Evolutionary conservation across 2,329 filamentous ascomycete genomes (phyloP), one percentile per base, ranked within the genome.

Genomic region (Diplodia corticola): DNA sequence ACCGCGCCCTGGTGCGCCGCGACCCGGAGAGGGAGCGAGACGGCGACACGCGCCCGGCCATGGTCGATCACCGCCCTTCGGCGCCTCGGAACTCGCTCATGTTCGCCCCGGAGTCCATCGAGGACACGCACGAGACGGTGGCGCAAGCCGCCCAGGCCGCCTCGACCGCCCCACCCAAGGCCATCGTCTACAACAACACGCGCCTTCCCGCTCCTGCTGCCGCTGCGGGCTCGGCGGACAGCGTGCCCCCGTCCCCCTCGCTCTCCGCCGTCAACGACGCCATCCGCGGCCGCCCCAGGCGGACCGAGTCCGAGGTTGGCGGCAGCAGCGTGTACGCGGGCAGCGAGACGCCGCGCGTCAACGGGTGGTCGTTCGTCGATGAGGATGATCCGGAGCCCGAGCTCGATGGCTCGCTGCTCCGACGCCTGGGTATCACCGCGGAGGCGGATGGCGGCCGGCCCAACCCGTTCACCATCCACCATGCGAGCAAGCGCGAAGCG

Each of bases 351-450:
- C 95, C 94, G 0, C 86, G 92, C 2, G 91, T 98, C 0, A 96
- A 96, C 69, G 95, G 95, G 1, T 99, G 97, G 76, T 87, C 92
- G 0, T 98, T 97, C 78, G 93, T 99, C 40, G 93, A 57, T 28
- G 49, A 53, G 20, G 48, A 63, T 2, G 48, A 54, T 3, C 49
- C 65, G 15, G 86, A 89, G 26, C 86, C 87, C 13, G 88, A 92
- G 70, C 76, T 81, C 4, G 57, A 63, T 20, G 85, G 82, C 68
- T 0, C 85, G 91, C 2, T 99, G 97, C 76, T 87, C 92, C 0
- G 98, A 97, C 78, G 93, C 97, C 44, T 93, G 17, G 54, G 57
- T 40, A 33, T 60, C 64, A 50, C 64, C 5, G 64, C 57, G 40
- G 64, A 59, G 46, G 55, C 57, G 4, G 17, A 33, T 2, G 37